Base-by-base conservation (phyloP, 768 basidiomycete species). In the Boletales sp. region DNA sequence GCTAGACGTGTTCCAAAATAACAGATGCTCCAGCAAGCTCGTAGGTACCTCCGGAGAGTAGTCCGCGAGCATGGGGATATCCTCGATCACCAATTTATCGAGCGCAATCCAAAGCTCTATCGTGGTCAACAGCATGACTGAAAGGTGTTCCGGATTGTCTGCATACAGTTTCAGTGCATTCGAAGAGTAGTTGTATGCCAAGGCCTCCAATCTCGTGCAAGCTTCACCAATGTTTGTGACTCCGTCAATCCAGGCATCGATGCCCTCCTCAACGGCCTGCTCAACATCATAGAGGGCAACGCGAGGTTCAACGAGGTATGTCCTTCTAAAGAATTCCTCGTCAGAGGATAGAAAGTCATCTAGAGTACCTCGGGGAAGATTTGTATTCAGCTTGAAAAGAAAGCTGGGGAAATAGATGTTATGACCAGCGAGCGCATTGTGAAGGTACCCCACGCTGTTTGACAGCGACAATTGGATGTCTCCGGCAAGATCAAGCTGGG, bases 71-170 rank as follows among this genome's bases (percentile, higher is more conserved):
- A 79, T 63, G 2, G 79, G 73, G 33, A 63, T 59, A 18, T 66
- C 59, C 15, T 35, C 35, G n/a, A 72, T 57, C 3, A 59, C 67
- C 13, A 73, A 30, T 21, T 54, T 66, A 53, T 81, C 79, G 7
- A 80, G 62, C 0, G 71, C 74, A 1, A 74, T 64, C 79, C 80
- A 81, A n/a, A 81, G 62, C 30, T 76, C 71, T 17, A 79, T 56
- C 30, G 73, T 51, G 7, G 73, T 74, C 43, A 81, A 61, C 36
- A 80, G 53, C 69, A 79, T 74, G 14, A 72, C 46, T 9, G 69
- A 70, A 5, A 57, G 38, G 15, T 53, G 46, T 50, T 77, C 74
- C 8, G 75, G 70, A 40, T 68, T 74, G 17, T 55, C 51, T 12
- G 44, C 43, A 42, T 74, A 75, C 8, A 56, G 46, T 0, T 17